phyloP scores from a whole-genome alignment of 208 protist genomes.

The Leishmania arabica region DNA sequence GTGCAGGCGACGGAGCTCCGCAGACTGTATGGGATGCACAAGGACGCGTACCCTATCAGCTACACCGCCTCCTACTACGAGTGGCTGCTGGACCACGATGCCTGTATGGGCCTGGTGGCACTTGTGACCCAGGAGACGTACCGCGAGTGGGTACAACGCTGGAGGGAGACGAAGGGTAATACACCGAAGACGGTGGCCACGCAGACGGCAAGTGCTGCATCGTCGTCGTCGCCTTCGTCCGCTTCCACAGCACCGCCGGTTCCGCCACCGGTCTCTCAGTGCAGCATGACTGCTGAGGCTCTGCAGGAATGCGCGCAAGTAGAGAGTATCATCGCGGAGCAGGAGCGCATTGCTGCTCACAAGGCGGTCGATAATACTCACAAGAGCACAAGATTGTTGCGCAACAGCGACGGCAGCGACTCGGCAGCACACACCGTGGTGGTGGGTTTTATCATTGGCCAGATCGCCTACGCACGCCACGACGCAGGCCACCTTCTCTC shows the following conservation, averaged over 20 bases:
- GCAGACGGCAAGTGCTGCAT: background rate
- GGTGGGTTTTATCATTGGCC: constrained; percentile 66
- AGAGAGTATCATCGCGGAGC: constrained; percentile 17
- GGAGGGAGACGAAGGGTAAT: background rate
- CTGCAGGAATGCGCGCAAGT: constrained; percentile 17
- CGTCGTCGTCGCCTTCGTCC: background rate
- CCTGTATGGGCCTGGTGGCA: constrained; percentile 48
- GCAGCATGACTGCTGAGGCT: constrained; percentile 8
- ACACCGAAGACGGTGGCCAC: background rate
- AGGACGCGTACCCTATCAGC: constrained; percentile 54
- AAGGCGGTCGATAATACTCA: background rate
- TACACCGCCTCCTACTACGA: constrained; percentile 65
- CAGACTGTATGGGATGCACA: constrained; percentile 52
- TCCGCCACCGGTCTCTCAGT: constrained; percentile 22
- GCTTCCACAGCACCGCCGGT: background rate
- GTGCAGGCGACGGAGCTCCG: constrained; percentile 44
- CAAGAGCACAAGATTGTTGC: background rate
- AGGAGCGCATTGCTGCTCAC: constrained; percentile 28
- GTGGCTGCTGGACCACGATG: constrained; percentile 41
- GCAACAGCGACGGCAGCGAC: background rate
- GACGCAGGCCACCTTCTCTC: constrained; percentile 44
- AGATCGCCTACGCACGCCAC: constrained; percentile 50
- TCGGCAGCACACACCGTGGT: constrained; percentile 33
- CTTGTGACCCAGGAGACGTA: constrained; percentile 37
- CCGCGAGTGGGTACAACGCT: background rate